Conservation (phyloP, 2,329 filamentous ascomycete genomes). For the Cordyceps tenuipes region DNA sequence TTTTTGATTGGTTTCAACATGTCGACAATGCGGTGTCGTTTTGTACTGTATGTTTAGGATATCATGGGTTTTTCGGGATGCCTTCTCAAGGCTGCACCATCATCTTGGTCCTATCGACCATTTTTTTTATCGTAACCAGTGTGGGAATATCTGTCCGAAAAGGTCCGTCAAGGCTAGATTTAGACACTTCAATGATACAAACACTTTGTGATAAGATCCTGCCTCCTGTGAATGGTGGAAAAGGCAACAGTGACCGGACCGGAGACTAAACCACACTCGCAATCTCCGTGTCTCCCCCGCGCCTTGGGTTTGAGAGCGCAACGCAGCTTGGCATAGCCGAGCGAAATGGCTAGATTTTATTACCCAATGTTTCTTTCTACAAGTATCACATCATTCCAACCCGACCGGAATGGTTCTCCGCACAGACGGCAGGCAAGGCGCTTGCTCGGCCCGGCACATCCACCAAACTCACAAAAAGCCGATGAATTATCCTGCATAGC, state of each 20-base stretch:
- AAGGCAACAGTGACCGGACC: background rate
- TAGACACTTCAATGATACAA: constrained; percentile 1
- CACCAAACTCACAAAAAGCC: too few species aligned
- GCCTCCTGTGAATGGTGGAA: background rate
- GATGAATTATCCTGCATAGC: too few species aligned
- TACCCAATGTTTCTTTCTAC: too few species aligned
- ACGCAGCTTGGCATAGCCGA: background rate
- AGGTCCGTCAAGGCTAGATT: constrained; percentile 6
- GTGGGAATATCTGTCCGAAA: background rate
- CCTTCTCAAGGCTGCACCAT: background rate
- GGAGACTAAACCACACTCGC: too few species aligned
- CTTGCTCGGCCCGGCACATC: too few species aligned
- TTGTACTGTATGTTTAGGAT: background rate
- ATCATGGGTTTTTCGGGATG: background rate
- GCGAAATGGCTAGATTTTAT: too few species aligned
- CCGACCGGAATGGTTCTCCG: too few species aligned
- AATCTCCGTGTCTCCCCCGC: background rate
- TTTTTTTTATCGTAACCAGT: background rate
- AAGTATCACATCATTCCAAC: too few species aligned
- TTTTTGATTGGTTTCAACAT: background rate
- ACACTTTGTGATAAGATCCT: background rate
- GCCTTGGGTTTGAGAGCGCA: background rate
- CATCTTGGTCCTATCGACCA: background rate
- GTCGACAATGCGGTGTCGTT: background rate
- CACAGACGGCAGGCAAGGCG: too few species aligned